Evolutionary conservation across 2,329 filamentous ascomycete genomes (phyloP), one percentile per base, ranked within the genome.

Genomic region (Amylocarpus encephaloides): DNA sequence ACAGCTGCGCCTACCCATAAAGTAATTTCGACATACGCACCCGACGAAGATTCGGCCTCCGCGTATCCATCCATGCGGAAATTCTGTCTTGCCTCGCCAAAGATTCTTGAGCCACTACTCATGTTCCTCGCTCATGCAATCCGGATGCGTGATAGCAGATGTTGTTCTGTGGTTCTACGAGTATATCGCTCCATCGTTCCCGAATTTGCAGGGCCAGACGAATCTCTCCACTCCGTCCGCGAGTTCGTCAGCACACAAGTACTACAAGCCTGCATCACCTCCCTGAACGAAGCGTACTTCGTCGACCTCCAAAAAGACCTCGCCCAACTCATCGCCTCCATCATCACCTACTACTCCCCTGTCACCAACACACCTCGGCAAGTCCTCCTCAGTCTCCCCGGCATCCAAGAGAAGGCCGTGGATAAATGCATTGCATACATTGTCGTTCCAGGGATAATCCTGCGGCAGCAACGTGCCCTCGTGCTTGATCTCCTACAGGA

Each of bases 291-390:
- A 59, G 85, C 89, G 0, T 96, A 97, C 68, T 98, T 97, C 68
- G 91, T 96, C 32, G 93, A 98, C 59, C 80, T 94, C 55, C 93
- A 98, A 63, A 92, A 91, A 65, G 91, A 98, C 46, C 77, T 98
- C 18, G 92, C 90, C 0, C 80, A 83, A 18, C 75, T 97, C 34
- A 95, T 98, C 54, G 91, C 91, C 0, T 80, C 84, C 3, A 93
- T 97, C 54, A 76, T 95, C 60, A 78, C 85, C 7, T 79, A 86
- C 54, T 95, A 95, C 65, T 80, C 81, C 11, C 73, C 79, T 0
- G 68, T 79, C 30, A 91, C 85, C 6, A 64, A 74, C 6, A 93
- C 86, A 0, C 88, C 91, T 0, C 76, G 83, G 16, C 73, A 82
- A 5, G 79, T 97, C 35, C 76, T 98, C n/a, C 72, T 90, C 4